A percentile compares a stretch with the other conserved stretches of the same genome.
Conservation (phyloP, 306 rosid genomes). For the Cicer yamashitae region DNA sequence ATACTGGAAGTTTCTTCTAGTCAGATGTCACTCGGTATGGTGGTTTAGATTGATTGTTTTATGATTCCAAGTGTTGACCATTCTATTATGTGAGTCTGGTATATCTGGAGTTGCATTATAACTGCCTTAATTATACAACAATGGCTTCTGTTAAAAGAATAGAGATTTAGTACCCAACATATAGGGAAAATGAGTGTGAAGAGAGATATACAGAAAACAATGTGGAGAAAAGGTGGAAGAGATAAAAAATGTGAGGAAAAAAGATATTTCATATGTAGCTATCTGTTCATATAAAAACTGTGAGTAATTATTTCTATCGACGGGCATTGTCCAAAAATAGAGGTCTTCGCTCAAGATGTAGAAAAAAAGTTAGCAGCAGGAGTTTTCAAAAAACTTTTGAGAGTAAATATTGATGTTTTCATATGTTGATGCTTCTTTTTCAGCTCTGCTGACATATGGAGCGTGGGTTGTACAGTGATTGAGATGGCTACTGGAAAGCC, state of each 20-base stretch:
- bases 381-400: conserved; percentile 37
- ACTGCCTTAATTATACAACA: conserved; percentile 21
- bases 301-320: background rate
- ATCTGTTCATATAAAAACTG: background rate
- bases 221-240: background rate
- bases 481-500: conserved; percentile 99
- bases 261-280: background rate
- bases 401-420: conserved; percentile 39
- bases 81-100: conserved; percentile 21
- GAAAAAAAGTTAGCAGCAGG: conserved; percentile 26
- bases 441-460: conserved; percentile 99
- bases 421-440: conserved; percentile 41
- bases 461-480: conserved; percentile 98
- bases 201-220: conserved; percentile 5
- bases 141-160: conserved; percentile 22
- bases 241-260: background rate
- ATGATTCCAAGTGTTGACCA: conserved; percentile 15
- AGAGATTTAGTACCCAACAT: background rate
- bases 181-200: background rate
- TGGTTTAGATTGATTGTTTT: conserved; percentile 10
- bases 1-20: conserved; percentile 39
- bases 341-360: conserved; percentile 16
- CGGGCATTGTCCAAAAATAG: background rate
- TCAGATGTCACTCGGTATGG: conserved; percentile 14
- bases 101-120: conserved; percentile 27